These are phyloP conservation scores for Clavispora asparagi DNA, from an alignment of 805 yeast genomes.

Conservation along the genomic window DNA sequence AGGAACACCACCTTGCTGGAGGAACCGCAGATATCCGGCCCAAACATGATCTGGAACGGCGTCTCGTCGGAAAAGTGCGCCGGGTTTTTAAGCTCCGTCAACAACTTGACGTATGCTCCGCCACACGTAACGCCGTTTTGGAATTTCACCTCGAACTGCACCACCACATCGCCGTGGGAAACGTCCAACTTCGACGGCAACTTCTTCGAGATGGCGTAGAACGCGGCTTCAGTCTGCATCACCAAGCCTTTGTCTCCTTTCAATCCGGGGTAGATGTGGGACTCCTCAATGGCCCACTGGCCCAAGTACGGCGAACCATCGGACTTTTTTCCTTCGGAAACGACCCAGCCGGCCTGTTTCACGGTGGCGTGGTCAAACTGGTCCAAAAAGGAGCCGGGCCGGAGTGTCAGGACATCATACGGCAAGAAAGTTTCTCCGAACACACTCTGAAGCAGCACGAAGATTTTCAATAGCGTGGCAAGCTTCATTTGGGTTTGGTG, in stretches of 20 bases:
- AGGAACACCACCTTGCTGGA: constrained; percentile 79
- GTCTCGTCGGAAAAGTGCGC: constrained; percentile 57
- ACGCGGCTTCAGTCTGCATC: constrained; percentile 68
- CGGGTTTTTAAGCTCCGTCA: constrained; percentile 38
- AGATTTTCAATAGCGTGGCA: background rate
- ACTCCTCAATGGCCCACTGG: constrained; percentile 69
- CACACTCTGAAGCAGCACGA: background rate
- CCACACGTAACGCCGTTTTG: constrained; percentile 81
- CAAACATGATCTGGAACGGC: constrained; percentile 85
- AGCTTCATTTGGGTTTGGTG: background rate
- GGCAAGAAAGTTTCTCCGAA: background rate
- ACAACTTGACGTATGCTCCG: constrained; percentile 81
- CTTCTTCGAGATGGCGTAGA: constrained; percentile 71
- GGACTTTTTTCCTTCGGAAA: constrained; percentile 49
- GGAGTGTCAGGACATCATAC: background rate
- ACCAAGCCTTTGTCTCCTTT: constrained; percentile 71
- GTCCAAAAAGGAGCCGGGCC: constrained; percentile 54
- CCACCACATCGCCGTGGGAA: constrained; percentile 60
- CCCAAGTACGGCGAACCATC: constrained; percentile 63
- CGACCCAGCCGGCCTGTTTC: constrained; percentile 32
- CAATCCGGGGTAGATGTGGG: constrained; percentile 50
- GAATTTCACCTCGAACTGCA: constrained; percentile 85
- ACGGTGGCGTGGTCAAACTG: constrained; percentile 42
- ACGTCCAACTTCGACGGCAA: constrained; percentile 57
- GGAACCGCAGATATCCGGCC: constrained; percentile 87